Evolutionary conservation across 371 early-diverging fungal genomes (phyloP).

Genomic region (Blastocladiella emersonii): DNA sequence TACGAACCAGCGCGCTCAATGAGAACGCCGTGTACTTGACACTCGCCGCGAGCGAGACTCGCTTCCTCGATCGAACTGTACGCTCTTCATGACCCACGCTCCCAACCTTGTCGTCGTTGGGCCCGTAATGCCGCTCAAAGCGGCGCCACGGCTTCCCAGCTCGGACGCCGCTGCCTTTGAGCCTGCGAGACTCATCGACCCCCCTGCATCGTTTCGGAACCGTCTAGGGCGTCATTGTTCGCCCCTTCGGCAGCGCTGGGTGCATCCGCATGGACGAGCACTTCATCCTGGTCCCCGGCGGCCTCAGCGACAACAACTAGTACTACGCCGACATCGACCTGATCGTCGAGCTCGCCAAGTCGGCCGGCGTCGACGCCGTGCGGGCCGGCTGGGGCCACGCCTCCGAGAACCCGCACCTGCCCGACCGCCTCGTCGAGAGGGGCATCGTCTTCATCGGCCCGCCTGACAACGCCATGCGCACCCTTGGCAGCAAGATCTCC

Average conservation of each 20-base stretch:
- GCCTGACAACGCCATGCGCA: slow-evolving; percentile 94
- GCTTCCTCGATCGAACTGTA: no score
- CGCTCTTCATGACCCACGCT: no score
- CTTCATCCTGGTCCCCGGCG: slow-evolving; percentile 93
- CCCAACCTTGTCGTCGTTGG: no score
- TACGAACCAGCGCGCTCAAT: no score
- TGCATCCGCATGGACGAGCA: slow-evolving; percentile 98
- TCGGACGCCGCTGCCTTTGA: no score
- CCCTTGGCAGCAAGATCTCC: slow-evolving; percentile 96
- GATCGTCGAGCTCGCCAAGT: slow-evolving; percentile 93
- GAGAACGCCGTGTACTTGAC: no score
- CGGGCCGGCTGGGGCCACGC: slow-evolving; percentile 96
- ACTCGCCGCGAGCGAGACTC: no score
- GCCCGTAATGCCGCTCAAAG: no score
- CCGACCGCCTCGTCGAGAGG: slow-evolving; percentile 68
- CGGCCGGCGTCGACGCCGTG: slow-evolving; percentile 76
- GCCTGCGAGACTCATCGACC: no score
- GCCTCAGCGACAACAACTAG: slow-evolving; percentile 93
- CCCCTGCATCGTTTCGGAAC: no score
- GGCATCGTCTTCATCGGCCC: slow-evolving; percentile 95
- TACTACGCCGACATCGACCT: slow-evolving; percentile 93
- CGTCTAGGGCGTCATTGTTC: no score
- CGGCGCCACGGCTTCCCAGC: no score
- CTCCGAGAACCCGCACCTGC: slow-evolving; percentile 93
- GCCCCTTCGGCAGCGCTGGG: slow-evolving; percentile 94